Evolutionary conservation across 306 rosid genomes (phyloP).

Genomic region (Phaseolus lunatus): DNA sequence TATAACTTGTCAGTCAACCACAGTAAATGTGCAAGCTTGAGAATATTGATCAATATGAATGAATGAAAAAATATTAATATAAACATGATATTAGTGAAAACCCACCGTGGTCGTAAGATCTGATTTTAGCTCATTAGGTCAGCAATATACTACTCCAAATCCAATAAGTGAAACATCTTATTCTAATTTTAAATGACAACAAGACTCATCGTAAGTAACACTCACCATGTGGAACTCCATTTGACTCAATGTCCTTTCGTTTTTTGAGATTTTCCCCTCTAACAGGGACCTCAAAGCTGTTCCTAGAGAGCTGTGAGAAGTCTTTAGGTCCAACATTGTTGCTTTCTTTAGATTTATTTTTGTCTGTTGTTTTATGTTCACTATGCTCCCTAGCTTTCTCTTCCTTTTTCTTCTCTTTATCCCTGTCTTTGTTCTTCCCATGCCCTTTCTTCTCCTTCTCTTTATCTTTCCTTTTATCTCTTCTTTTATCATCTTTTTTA

Average conservation of each 20-base stretch:
- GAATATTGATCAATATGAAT: constrained; percentile 31
- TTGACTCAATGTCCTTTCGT: constrained; percentile 79
- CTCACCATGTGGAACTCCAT: constrained; percentile 92
- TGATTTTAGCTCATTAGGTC: constrained; percentile 24
- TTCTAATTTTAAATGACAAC: constrained; percentile 45
- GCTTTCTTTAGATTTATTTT: constrained; percentile 58
- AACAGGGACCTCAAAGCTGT: constrained; percentile 53
- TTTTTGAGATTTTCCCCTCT: constrained; percentile 69
- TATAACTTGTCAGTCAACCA: constrained; percentile 50
- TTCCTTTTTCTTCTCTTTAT: constrained; percentile 76
- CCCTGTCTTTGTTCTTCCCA: constrained; percentile 79
- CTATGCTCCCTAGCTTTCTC: constrained; percentile 51
- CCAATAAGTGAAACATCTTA: constrained; percentile 45
- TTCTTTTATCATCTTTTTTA: constrained; percentile 64
- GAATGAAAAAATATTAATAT: constrained; percentile 30
- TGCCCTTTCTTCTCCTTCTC: constrained; percentile 80
- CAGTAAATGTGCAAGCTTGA: constrained; percentile 43
- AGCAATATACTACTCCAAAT: constrained; percentile 47
- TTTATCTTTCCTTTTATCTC: constrained; percentile 71
- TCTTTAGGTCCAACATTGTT: constrained; percentile 53
- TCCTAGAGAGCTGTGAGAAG: constrained; percentile 56
- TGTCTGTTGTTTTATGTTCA: constrained; percentile 50
- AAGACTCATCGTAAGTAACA: constrained; percentile 49
- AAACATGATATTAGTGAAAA: constrained; percentile 37
- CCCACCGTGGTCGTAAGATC: constrained; percentile 45